A percentile compares a stretch with the other conserved stretches of the same genome.
Evolutionary conservation across 163 green algal genomes (phyloP).

Genomic region (Prototheca cutis): DNA sequence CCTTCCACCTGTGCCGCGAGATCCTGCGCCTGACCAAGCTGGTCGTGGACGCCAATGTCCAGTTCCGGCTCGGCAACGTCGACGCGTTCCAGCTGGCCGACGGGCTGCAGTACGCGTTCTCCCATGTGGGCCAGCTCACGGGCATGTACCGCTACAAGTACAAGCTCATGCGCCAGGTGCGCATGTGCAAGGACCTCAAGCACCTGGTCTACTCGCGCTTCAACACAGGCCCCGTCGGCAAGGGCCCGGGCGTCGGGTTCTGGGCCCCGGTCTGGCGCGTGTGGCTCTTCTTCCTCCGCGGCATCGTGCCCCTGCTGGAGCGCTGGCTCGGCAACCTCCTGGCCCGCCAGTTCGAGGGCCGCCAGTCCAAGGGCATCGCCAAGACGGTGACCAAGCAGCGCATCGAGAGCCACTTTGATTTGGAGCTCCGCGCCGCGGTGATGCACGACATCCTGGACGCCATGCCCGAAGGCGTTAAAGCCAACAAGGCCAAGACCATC

Average conservation of each 20-base stretch:
- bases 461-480: conserved; percentile 98
- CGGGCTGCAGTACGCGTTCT: conserved; percentile 98
- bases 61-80: conserved; percentile 92
- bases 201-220: conserved; percentile 98
- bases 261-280: conserved; percentile 99
- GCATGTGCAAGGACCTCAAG: conserved; percentile 98
- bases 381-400: conserved; percentile 99
- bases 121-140: conserved; percentile 97
- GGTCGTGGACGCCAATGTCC: conserved; percentile 96
- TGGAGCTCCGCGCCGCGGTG: conserved; percentile 93
- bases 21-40: conserved; percentile 99
- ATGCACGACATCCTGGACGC: conserved; percentile 99
- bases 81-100: conserved; percentile 99
- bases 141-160: conserved; percentile 99
- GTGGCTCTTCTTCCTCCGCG: conserved; percentile 99
- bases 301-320: conserved; percentile 96
- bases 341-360: conserved; percentile 96
- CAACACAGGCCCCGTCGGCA: conserved; percentile 95
- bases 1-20: conserved; percentile 98
- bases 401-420: conserved; percentile 97
- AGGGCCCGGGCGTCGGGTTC: conserved; percentile 95
- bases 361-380: conserved; percentile 87
- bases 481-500: conserved; percentile 98
- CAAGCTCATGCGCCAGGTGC: conserved; percentile 97
- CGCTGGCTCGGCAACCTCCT: conserved; percentile 99